A percentile compares a stretch with the other conserved stretches of the same genome.
phyloP scores from a whole-genome alignment of 257 asterid genomes.

The Capsicum chinense region DNA sequence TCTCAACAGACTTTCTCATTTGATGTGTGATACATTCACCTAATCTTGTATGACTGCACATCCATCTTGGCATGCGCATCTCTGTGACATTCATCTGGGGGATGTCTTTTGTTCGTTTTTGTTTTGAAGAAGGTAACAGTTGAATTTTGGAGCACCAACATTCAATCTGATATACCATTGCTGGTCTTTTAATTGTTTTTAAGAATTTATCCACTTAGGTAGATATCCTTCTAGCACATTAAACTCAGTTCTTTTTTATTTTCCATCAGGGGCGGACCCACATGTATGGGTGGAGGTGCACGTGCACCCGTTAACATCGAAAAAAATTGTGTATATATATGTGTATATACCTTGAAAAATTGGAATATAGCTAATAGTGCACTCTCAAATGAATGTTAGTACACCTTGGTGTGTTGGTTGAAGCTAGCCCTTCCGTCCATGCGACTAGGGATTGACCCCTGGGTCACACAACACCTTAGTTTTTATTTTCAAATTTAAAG shows the following conservation, averaged over 20 bases:
- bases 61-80: conserved; percentile 6
- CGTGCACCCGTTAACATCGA: too few relatives aligned
- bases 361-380: too few relatives aligned
- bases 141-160: neutral
- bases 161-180: neutral
- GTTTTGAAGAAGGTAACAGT: neutral
- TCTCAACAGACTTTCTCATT: neutral
- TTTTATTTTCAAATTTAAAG: too few relatives aligned
- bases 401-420: too few relatives aligned
- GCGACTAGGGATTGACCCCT: too few relatives aligned
- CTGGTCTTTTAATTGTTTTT: neutral
- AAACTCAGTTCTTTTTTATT: neutral
- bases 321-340: too few relatives aligned
- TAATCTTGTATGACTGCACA: conserved; percentile 16
- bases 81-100: neutral
- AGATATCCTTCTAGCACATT: neutral
- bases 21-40: neutral
- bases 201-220: neutral
- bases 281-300: too few relatives aligned
- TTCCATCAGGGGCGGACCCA: neutral
- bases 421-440: too few relatives aligned
- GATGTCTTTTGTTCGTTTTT: neutral
- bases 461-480: too few relatives aligned
- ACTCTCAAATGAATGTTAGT: too few relatives aligned
- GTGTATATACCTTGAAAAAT: too few relatives aligned